Evolutionary conservation across 2,329 filamentous ascomycete genomes (phyloP), one percentile per base, ranked within the genome.

Genomic region (Pestalotiopsis sp.): DNA sequence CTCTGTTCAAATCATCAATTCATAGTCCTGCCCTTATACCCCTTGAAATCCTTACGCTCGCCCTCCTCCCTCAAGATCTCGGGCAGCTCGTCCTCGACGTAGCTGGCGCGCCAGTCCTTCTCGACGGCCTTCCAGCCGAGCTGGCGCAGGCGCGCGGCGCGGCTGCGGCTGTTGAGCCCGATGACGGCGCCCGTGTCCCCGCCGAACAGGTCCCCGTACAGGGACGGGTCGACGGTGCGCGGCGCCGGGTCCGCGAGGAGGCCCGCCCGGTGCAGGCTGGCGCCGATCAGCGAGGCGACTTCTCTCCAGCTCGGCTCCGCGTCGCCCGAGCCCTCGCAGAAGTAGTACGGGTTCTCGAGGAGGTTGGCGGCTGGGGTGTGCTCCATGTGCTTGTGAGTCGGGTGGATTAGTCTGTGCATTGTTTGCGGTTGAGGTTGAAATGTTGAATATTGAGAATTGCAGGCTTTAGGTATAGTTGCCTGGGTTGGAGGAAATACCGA

Each of bases 311-410:
- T 81, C 13, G 79, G 77, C 71, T 86, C 84, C 9, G 78, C 63
- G 25, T 81, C 82, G 25, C 80, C 75, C 57, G 75, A 71, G 4
- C 49, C 77, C 73, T 86, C 84, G 74, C 79, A 82, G 76, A 86
- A 86, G 73, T 82, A 86, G 73, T 86, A 87, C 0, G 83, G 84
- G 69, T 86, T 84, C 39, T 78, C 69, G 1, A 82, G 71, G 1
- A 81, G 69, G 7, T 80, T 74, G 1, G 72, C 68, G 13, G 77
- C 68, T 3, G 76, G 66, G 0, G 75, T 71, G 7, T 71, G 61
- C 68, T 86, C 84, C 20, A 86, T 75, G 68, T 80, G 78, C 45
- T 52, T 52, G 14, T n/a, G 17, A 52, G 45, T 17, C 3, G 20
- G 3, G 6, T 1, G 20, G 17, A n/a, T 52, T 1, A 52, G 45